phyloP scores from a whole-genome alignment of 2,329 filamentous ascomycete genomes.

The Penicillium sp. region DNA sequence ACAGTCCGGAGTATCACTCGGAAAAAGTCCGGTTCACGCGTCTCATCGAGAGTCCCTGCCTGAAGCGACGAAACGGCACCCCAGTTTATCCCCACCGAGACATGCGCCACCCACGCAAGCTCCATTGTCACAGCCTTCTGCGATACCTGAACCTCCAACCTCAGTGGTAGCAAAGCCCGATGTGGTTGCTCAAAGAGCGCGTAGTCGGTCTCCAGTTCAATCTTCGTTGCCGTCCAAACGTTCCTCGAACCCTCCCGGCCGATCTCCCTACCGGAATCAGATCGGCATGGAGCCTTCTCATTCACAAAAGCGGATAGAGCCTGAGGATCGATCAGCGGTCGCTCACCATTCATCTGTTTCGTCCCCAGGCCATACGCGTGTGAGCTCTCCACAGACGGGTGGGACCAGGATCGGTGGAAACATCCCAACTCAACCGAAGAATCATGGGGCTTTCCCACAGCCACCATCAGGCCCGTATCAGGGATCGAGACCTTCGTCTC shows the following conservation, averaged over 20 bases:
- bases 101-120: conserved; percentile 45
- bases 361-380: background rate
- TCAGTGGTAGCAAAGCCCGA: conserved; percentile 54
- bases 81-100: conserved; percentile 49
- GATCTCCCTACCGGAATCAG: conserved; percentile 20
- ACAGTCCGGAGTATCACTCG: conserved; percentile 40
- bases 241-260: conserved; percentile 18
- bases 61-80: conserved; percentile 46
- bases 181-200: conserved; percentile 36
- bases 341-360: conserved; percentile 1
- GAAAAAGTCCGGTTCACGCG: conserved; percentile 53
- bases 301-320: background rate
- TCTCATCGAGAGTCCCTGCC: conserved; percentile 48
- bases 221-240: conserved; percentile 24
- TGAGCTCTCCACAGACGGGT: conserved; percentile 18
- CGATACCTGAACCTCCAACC: conserved; percentile 60
- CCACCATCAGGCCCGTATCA: conserved; percentile 42
- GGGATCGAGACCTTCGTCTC: conserved; percentile 33
- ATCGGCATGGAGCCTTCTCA: background rate
- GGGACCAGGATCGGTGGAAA: conserved; percentile 18
- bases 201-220: conserved; percentile 27
- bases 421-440: conserved; percentile 34
- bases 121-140: conserved; percentile 53
- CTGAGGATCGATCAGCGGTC: background rate
- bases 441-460: conserved; percentile 26